Evolutionary conservation across 2,329 filamentous ascomycete species (phyloP), one percentile per base, ranked within the genome.

Genomic region (Rhynchosporium agropyri): DNA sequence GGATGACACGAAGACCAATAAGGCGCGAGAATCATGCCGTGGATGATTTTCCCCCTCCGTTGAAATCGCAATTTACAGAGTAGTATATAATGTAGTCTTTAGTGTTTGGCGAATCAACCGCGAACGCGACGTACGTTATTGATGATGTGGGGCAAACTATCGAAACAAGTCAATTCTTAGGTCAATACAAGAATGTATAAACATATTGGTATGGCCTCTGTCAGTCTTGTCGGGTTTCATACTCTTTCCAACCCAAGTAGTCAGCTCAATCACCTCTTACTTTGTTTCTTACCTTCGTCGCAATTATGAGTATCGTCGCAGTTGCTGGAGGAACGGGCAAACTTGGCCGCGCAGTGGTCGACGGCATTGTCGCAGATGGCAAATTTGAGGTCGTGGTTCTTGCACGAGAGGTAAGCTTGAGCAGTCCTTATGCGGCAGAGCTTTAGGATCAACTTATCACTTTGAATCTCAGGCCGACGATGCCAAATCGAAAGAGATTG

Each of bases 251-350:
- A 20, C 20, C 38, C 8, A 42, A 42, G 38, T 9, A 42, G 10
- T 15, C 10, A 15, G 15, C 10, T 42, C 38, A 42, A 42, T 42
- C 1, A 15, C 38, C 20, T 20, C 1, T 42, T 12, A 15, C 38
- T 9, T 3, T 42, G 38, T 15, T 42, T 42, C 38, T 42, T 9
- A 9, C 38, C 15, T 20, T 42, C 15, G 2, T 42, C 38, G 38
- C 15, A 9, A 15, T 15, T 3, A 64, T 64, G 62, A 31, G 28
- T 43, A 46, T 65, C 38, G 51, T 66, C 38, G 62, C 58, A 50
- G 59, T 66, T 40, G 64, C 64, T 31, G 64, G 62, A 36, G 61
- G 62, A 4, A 66, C 62, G n/a, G 62, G 62, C 15, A 38, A 45
- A 8, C 8, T 66, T 40, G 64, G 64, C 38, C 62, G 62, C 26